phyloP scores from a whole-genome alignment of 768 basidiomycete genomes.

The Suillus brevipes region DNA sequence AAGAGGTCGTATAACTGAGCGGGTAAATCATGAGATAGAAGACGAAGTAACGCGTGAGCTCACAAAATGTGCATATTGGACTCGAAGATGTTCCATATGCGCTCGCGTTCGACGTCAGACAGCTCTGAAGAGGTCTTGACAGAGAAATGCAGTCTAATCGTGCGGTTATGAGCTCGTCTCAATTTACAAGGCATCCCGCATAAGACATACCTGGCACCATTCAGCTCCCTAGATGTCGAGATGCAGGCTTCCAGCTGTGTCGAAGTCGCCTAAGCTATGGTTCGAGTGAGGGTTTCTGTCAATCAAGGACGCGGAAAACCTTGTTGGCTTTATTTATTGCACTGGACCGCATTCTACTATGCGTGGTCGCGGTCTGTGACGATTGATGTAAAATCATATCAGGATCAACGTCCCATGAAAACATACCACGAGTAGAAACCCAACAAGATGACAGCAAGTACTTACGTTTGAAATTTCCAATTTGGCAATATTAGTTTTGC shows the following conservation, averaged over 20 bases:
- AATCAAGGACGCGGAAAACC: slow-evolving; percentile 23
- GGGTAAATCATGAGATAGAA: neutral
- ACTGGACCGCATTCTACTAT: slow-evolving; percentile 19
- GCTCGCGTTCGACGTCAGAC: slow-evolving; percentile 34
- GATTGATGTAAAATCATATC: neutral
- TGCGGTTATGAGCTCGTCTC: neutral
- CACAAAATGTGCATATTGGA: slow-evolving; percentile 57
- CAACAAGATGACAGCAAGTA: neutral
- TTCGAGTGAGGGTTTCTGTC: slow-evolving; percentile 6
- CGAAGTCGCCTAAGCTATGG: slow-evolving; percentile 21
- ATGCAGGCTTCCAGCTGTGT: slow-evolving; percentile 22
- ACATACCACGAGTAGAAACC: neutral
- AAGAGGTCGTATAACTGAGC: slow-evolving; percentile 55
- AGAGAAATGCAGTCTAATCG: slow-evolving; percentile 24
- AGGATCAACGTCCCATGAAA: neutral
- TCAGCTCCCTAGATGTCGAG: slow-evolving; percentile 8
- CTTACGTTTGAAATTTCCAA: neutral
- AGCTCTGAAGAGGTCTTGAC: slow-evolving; percentile 35
- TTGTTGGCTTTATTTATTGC: slow-evolving; percentile 34
- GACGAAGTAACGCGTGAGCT: slow-evolving; percentile 6
- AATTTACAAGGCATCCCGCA: neutral
- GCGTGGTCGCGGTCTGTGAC: neutral
- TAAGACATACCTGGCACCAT: slow-evolving; percentile 19
- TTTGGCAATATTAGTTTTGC: neutral
- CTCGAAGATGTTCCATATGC: slow-evolving; percentile 55